Evolutionary conservation across 176 grass and related monocot genomes (phyloP), one percentile per base, ranked within the genome.

Genomic region (Eremochloa ophiuroides): DNA sequence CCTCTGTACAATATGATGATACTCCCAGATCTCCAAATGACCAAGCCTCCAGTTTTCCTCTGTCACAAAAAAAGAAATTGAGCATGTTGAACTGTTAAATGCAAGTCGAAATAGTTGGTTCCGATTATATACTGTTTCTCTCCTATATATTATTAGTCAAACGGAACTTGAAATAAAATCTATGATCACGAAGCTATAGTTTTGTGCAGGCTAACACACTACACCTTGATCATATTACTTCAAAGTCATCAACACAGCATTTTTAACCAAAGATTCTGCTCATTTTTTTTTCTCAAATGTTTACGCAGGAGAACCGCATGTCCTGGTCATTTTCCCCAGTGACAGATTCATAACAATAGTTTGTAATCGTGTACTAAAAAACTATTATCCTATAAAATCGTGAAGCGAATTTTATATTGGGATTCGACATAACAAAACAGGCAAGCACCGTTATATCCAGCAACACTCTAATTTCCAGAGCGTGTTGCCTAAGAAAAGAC

Each of bases 11-110:
- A 76, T 38, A 95, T 89, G 51, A 95, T 93, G 75, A 76, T 82
- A 84, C 90, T 94, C 79, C 95, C 95, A 55, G 95, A 93, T 88
- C 95, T 87, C 95, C 95, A 98, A 84, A 98, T 80, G 68, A 98
- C 92, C 59, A 94, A 81, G 8, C 95, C 95, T 75, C 95, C 95
- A 47, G 95, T 98, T 93, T 98, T 98, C 55, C 86, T 89, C 95
- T 91, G 81, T 43, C 18, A 91, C 71, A 16, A 8, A 79, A 80
- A 87, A 75, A 75, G 15, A 67, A 11, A 69, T 10, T 62, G 31
- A 85, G 14, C 20, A 68, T 83, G 56, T 26, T 37, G 12, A 66
- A 25, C 22, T 38, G 63, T 66, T 53, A 80, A 83, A 17, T 59
- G 34, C 55, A 68, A 50, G 50, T 56, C 22, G 20, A 87, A 50